phyloP scores from a whole-genome alignment of 106 monocot genomes.

The Narthecium ossifragum region DNA sequence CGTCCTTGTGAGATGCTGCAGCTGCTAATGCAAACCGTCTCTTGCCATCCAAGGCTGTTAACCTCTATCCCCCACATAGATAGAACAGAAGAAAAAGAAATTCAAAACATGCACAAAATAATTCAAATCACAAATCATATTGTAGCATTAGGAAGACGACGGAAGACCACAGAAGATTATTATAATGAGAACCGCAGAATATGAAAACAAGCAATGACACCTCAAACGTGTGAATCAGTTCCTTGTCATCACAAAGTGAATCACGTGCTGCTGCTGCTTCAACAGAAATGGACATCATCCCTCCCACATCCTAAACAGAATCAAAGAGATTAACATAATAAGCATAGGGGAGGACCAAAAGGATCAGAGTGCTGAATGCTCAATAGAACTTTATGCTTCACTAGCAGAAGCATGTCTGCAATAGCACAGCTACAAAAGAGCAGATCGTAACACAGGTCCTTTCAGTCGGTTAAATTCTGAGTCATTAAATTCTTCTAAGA shows the following conservation, averaged over 20 bases:
- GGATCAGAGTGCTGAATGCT: too few relatives aligned
- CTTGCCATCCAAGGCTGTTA: constrained; percentile 94
- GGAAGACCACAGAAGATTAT: not conserved
- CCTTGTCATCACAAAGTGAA: constrained; percentile 81
- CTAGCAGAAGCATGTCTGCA: too few relatives aligned
- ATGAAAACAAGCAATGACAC: constrained; percentile 19
- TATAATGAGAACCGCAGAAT: not conserved
- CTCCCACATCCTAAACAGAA: constrained; percentile 79
- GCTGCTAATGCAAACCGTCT: constrained; percentile 97
- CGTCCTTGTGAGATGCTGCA: constrained; percentile 86
- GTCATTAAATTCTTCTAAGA: too few relatives aligned
- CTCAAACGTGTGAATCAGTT: constrained; percentile 96
- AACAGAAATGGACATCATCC: constrained; percentile 99
- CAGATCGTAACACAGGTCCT: too few relatives aligned
- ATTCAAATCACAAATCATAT: too few relatives aligned
- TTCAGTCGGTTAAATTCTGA: too few relatives aligned
- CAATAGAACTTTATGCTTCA: too few relatives aligned
- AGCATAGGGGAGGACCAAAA: not conserved
- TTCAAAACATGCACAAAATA: too few relatives aligned
- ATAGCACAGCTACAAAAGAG: too few relatives aligned
- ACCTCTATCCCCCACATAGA: constrained; percentile 50
- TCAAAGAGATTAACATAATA: constrained; percentile 4
- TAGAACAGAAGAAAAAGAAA: constrained; percentile 1
- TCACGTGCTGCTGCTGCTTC: constrained; percentile 97
- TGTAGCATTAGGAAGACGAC: too few relatives aligned